Evolutionary conservation across 345 rosid species (phyloP).

Genomic region (Arabidopsis suecica): DNA sequence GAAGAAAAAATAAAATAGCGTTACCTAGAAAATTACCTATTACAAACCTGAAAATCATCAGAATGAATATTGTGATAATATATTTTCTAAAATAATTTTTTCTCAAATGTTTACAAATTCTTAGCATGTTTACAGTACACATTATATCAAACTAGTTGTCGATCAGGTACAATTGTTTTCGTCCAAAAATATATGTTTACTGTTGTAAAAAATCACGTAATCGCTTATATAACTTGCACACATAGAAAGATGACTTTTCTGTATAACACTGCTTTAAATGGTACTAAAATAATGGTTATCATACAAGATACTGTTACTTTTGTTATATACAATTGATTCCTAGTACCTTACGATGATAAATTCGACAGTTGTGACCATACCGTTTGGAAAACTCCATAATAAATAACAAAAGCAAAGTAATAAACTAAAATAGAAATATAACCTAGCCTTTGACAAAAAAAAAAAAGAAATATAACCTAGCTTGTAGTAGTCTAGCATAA

Average conservation of each 20-base stretch:
- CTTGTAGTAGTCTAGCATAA: neutral
- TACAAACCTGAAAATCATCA: neutral
- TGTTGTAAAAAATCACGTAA: neutral
- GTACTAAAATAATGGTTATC: neutral
- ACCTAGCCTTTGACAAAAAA: neutral
- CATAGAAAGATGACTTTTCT: neutral
- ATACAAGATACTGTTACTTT: constrained; percentile 5
- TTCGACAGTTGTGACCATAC: neutral
- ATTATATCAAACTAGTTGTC: neutral
- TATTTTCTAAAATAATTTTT: neutral
- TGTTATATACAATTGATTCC: neutral
- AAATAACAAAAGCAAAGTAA: neutral
- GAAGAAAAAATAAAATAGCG: neutral
- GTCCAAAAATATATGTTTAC: neutral
- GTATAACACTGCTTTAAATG: neutral
- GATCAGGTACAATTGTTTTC: too few species aligned
- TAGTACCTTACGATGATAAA: neutral
- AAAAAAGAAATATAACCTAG: neutral
- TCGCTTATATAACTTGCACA: constrained; percentile 1
- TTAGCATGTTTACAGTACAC: neutral
- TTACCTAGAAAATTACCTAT: neutral
- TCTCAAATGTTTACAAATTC: neutral
- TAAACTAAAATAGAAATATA: neutral
- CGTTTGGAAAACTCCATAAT: neutral
- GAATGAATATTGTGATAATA: neutral